Base-by-base conservation (phyloP, 164 flowering plant genomes). In the Protea cynaroides region DNA sequence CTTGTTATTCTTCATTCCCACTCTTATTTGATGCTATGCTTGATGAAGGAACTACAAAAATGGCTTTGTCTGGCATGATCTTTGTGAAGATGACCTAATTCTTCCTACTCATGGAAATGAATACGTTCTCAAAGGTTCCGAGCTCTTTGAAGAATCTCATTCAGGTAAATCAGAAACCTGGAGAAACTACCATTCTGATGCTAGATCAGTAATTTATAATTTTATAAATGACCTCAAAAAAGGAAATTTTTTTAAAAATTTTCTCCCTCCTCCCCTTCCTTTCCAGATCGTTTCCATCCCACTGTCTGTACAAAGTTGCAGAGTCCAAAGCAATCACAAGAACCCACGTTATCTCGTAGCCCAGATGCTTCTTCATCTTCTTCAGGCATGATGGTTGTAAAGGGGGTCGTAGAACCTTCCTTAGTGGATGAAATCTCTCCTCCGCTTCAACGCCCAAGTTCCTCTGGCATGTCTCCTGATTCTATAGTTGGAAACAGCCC, bases 11-110 rank as follows among this genome's bases (percentile, higher is more conserved):
- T 11, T 49, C 4, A 57, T 65, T 10, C 4, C n/a, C 57, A 17
- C 37, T 57, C 50, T 59, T 47, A 37, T 66, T 66, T 18, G 1
- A 75, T 37, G 23, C 22, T 49, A 18, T 15, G 52, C 18, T 23
- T 53, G 25, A 54, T 74, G 74, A 84, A 95, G 97, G 74, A 90
- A 84, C 80, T 92, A 95, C 71, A 95, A 83, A 85, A 88, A 71
- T 72, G 99, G 97, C 62, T 95, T 79, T 79, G 97, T 95, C 12
- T 95, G 99, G 97, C 97, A 95, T 64, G 97, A 95, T 78, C 82
- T 95, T 17, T 75, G 80, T 57, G 90, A 88, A 60, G 89, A 88
- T 73, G 99, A 95, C 67, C 63, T 86, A 13, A 92, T 95, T 72
- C 83, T 83, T 72, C 97, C 97, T 34, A 83, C 88, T 61, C 83